phyloP scores from a whole-genome alignment of 106 monocot species.

The Cymbidium sinense region DNA sequence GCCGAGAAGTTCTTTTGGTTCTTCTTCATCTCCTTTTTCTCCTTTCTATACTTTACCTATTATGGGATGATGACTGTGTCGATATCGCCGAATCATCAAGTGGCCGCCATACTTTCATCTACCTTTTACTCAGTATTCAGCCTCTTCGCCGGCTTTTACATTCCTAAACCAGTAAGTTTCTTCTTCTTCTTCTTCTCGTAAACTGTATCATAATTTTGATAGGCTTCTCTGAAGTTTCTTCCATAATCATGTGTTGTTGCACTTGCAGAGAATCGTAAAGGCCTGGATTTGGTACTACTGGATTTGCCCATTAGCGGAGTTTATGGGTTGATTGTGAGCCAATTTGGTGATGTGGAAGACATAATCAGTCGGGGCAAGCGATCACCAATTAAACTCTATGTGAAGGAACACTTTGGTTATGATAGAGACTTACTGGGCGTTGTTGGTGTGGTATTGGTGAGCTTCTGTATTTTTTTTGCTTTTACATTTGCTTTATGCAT shows the following conservation, averaged over 20 bases:
- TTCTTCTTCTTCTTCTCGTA: no score
- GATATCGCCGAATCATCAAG: constrained; percentile 34
- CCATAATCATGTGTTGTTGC: not conserved
- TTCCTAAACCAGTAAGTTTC: constrained; percentile 43
- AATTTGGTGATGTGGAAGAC: constrained; percentile 58
- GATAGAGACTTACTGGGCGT: constrained; percentile 45
- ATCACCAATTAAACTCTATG: constrained; percentile 31
- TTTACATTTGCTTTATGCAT: constrained; percentile 75
- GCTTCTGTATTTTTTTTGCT: constrained; percentile 63
- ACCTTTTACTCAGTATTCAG: constrained; percentile 37
- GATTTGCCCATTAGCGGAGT: constrained; percentile 83
- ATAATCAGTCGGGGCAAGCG: constrained; percentile 39
- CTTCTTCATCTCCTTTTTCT: constrained; percentile 31
- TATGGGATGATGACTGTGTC: constrained; percentile 51
- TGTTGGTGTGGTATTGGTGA: constrained; percentile 46
- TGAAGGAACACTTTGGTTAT: constrained; percentile 55
- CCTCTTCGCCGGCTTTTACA: constrained; percentile 68
- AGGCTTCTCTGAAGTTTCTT: no score
- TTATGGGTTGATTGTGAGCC: constrained; percentile 61
- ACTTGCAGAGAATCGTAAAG: constrained; percentile 61
- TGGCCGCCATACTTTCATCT: constrained; percentile 31
- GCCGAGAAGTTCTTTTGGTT: constrained; percentile 48
- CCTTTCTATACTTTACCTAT: constrained; percentile 48
- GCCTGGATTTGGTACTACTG: constrained; percentile 98
- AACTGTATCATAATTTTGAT: no score